Evolutionary conservation across 2,329 filamentous ascomycete genomes (phyloP), one percentile per base, ranked within the genome.

Genomic region (Chrysoporthe puriensis): DNA sequence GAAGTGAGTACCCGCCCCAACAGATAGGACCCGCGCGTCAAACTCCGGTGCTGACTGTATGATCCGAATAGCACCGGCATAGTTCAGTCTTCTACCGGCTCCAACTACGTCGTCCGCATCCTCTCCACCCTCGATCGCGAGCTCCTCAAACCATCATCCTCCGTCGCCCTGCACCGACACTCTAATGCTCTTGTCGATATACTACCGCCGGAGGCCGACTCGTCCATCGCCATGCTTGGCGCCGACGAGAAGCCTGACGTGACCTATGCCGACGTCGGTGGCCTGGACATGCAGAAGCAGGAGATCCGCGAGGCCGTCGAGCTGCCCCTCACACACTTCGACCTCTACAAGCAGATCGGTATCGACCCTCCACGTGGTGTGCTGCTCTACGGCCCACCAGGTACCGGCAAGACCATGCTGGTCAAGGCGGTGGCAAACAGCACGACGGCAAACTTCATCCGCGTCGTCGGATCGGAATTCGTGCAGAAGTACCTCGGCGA

Each of bases 251-350:
- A 98, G 86, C 96, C 96, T 44, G 96, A 99, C 79, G 93, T 99
- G 69, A 97, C 94, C 56, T 99, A 99, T 76, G 95, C 94, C 70
- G 96, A 99, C 79, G 96, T 99, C 70, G 96, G 96, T 84, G 96
- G 96, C 61, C 83, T 98, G 72, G 96, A 99, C 76, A 99, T 99
- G 96, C 96, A 99, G 83, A 99, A 99, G 85, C 96, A 99, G 83
- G 96, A 99, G 81, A 99, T 99, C 72, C 88, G 96, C 72, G 96
- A 99, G 82, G 96, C 96, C 13, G 96, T 99, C 64, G 96, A 99
- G 85, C 85, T 99, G 72, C 96, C 96, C 44, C 85, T 99, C 74
- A 97, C 95, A 70, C 96, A 98, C 80, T 98, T 98, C 79, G 95
- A 98, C 80, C 90, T 98, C 48, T 99, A 99, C 86, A 96, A 94